Evolutionary conservation across 2,329 filamentous ascomycete species (phyloP).

Genomic region (Didymella segeticola): DNA sequence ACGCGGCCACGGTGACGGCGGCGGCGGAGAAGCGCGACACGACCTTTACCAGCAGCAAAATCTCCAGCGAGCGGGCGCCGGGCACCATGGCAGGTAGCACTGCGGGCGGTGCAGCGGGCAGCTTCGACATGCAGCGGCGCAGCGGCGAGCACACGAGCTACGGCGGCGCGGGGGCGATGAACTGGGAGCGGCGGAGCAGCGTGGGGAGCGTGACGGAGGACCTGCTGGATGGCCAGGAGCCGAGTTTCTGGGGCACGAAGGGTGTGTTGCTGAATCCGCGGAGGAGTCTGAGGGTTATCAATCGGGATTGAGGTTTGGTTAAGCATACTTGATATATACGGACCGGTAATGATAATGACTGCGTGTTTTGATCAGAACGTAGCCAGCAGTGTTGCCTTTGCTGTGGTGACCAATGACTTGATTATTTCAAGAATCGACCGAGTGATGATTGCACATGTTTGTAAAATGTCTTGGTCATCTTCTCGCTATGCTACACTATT

Average conservation of each 20-base stretch:
- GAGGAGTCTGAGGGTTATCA: conserved; percentile 73
- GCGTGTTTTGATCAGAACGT: too few relatives aligned
- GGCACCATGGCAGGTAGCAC: conserved; percentile 24
- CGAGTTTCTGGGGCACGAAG: conserved; percentile 69
- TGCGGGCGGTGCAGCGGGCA: conserved; percentile 26
- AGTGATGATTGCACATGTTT: too few relatives aligned
- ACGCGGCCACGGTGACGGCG: conserved; percentile 69
- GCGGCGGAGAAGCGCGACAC: conserved; percentile 52
- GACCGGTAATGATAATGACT: too few relatives aligned
- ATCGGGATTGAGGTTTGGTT: conserved; percentile 61
- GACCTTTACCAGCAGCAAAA: conserved; percentile 35
- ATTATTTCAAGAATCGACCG: too few relatives aligned
- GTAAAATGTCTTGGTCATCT: too few relatives aligned
- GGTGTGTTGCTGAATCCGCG: conserved; percentile 71
- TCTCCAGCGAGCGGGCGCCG: conserved; percentile 32
- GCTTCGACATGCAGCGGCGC: conserved; percentile 26
- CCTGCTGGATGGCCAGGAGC: conserved; percentile 67
- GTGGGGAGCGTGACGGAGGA: conserved; percentile 62
- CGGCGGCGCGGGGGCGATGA: conserved; percentile 29
- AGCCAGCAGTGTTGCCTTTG: too few relatives aligned
- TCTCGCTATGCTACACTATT: conserved; percentile 17
- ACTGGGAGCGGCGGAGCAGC: conserved; percentile 48
- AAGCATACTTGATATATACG: too few relatives aligned
- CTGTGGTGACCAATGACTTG: too few relatives aligned
- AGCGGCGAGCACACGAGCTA: conserved; percentile 25